Percentiles rank a stretch among this genome's conserved stretches.
Conservation (phyloP, 2,329 filamentous ascomycete genomes). For the Leptographium lundbergii region DNA sequence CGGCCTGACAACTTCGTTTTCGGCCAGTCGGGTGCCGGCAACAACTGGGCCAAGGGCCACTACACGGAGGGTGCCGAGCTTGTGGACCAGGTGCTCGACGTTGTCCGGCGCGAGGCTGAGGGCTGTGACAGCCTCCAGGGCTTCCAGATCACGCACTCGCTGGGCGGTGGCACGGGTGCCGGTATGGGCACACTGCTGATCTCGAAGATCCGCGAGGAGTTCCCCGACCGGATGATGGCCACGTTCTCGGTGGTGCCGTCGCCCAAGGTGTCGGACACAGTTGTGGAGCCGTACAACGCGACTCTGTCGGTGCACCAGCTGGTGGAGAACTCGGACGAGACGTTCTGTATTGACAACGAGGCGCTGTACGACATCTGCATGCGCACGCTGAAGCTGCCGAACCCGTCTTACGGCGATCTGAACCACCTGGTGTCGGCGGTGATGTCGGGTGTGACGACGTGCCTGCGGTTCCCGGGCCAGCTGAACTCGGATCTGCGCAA, state of each 20-base stretch:
- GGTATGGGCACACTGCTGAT: conserved; percentile 99
- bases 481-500: conserved; percentile 99
- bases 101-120: conserved; percentile 97
- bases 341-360: conserved; percentile 99
- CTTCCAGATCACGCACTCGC: conserved; percentile 99
- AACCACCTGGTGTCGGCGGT: conserved; percentile 99
- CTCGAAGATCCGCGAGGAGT: conserved; percentile 99
- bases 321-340: conserved; percentile 99
- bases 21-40: conserved; percentile 97
- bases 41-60: conserved; percentile 99
- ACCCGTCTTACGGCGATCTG: conserved; percentile 96
- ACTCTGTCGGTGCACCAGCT: conserved; percentile 98
- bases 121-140: conserved; percentile 99
- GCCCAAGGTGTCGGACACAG: conserved; percentile 98
- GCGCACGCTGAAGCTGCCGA: conserved; percentile 96
- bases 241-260: conserved; percentile 98
- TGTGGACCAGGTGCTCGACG: conserved; percentile 94
- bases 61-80: conserved; percentile 99
- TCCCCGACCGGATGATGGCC: conserved; percentile 99
- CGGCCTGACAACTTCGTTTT: conserved; percentile 99
- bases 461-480: conserved; percentile 97
- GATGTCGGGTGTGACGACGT: conserved; percentile 99
- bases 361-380: conserved; percentile 99
- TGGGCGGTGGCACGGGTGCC: conserved; percentile 99
- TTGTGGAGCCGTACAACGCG: conserved; percentile 99